A percentile compares a stretch with the other conserved stretches of the same genome.
Conservation (phyloP, 1,284 basidiomycete species). For the Rhodotorula sp. region DNA sequence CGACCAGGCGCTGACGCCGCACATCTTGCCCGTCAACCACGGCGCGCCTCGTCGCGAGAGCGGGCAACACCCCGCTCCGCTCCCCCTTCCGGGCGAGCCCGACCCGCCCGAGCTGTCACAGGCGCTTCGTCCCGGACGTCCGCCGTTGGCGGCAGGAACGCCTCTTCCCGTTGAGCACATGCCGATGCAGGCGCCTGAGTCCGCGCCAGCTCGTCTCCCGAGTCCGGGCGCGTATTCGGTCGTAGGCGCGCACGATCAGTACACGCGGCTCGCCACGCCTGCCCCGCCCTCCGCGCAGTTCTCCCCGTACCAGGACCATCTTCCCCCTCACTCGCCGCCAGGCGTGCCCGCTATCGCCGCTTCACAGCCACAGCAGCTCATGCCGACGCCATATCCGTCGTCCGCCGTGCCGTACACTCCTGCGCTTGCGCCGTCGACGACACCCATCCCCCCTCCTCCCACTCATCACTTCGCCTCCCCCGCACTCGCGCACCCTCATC, state of each 20-base stretch:
- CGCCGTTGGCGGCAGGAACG: neutral
- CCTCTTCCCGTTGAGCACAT: neutral
- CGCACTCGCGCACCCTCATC: neutral
- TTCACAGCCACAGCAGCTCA: neutral
- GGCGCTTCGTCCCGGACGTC: conserved; percentile 8
- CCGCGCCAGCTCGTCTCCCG: neutral
- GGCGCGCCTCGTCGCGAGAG: neutral
- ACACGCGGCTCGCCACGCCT: neutral
- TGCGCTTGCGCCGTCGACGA: neutral
- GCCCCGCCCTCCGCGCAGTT: neutral
- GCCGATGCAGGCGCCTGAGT: neutral
- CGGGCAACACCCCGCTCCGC: neutral
- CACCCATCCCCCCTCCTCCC: neutral
- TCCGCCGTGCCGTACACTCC: neutral
- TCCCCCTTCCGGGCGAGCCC: conserved; percentile 33
- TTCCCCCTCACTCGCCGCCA: neutral
- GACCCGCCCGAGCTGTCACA: conserved; percentile 13
- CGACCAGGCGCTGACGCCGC: neutral
- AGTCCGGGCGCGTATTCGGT: neutral
- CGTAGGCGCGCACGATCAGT: neutral
- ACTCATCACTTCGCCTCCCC: neutral
- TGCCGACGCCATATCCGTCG: neutral
- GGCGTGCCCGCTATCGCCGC: neutral
- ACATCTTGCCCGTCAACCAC: neutral
- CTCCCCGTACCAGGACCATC: neutral